Conservation (phyloP, 2,329 filamentous ascomycete genomes). For the Trichophyton verrucosum region DNA sequence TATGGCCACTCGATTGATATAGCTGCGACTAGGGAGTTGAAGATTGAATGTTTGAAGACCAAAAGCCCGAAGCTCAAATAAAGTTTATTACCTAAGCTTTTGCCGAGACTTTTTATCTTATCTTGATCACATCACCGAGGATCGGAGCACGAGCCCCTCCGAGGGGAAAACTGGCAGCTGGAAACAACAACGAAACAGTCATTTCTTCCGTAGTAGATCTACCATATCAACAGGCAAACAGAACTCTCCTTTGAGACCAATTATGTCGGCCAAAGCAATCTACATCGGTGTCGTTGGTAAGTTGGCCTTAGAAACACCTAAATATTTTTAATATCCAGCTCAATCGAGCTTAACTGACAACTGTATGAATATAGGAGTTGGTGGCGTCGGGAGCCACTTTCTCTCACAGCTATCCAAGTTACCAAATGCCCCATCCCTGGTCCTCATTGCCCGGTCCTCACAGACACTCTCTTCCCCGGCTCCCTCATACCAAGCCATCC, state of each 20-base stretch:
- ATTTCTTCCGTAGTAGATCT: background rate
- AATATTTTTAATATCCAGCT: background rate
- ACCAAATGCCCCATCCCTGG: slow-evolving; percentile 58
- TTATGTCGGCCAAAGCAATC: slow-evolving; percentile 26
- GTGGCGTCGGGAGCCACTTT: slow-evolving; percentile 87
- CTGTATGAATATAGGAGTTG: slow-evolving; percentile 52
- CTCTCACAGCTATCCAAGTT: slow-evolving; percentile 65
- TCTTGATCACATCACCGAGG: slow-evolving; percentile 1
- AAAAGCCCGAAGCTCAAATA: background rate
- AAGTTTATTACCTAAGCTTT: background rate
- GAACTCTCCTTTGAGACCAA: background rate
- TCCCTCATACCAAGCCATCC: slow-evolving; percentile 51
- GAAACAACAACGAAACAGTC: background rate
- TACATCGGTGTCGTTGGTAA: slow-evolving; percentile 34
- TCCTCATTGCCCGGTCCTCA: slow-evolving; percentile 76
- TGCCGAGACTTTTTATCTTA: slow-evolving; percentile 1
- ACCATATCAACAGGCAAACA: background rate
- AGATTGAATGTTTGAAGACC: background rate
- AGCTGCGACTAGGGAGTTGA: background rate
- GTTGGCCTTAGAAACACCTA: slow-evolving; percentile 1
- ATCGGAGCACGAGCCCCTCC: background rate
- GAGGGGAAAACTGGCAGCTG: background rate
- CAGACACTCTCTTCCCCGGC: slow-evolving; percentile 65
- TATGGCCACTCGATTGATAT: background rate
- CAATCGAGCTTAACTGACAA: background rate